phyloP scores from a whole-genome alignment of 768 basidiomycete species.

The Termitomyces sp. region DNA sequence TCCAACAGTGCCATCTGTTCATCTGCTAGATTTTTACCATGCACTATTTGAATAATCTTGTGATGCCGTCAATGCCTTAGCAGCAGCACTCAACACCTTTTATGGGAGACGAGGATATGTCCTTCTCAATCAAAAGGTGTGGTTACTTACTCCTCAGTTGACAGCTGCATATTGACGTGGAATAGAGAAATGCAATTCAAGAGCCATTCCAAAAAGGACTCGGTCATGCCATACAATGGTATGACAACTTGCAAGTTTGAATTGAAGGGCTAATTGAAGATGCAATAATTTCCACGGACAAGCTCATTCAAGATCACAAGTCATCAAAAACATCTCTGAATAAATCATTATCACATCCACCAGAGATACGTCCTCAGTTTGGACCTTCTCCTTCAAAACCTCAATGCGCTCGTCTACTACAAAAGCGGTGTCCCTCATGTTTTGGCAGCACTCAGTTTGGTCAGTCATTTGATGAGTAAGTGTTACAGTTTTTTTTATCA shows the following conservation, averaged over 20 bases:
- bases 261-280: not conserved
- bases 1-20: conserved; percentile 29
- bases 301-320: not conserved
- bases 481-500: too few species aligned
- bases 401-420: conserved; percentile 19
- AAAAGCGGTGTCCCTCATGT: conserved; percentile 26
- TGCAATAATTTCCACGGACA: not conserved
- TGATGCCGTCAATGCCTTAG: too few species aligned
- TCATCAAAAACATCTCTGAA: not conserved
- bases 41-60: conserved; percentile 33
- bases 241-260: conserved; percentile 9
- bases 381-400: too few species aligned
- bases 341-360: too few species aligned
- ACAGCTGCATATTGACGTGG: too few species aligned
- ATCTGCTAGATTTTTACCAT: too few species aligned
- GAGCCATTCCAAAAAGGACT: conserved; percentile 26
- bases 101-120: conserved; percentile 21
- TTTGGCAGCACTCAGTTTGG: too few species aligned
- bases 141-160: too few species aligned
- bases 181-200: conserved; percentile 20
- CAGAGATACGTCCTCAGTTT: too few species aligned
- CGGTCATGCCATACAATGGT: conserved; percentile 10
- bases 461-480: too few species aligned
- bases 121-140: conserved; percentile 16
- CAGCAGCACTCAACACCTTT: conserved; percentile 25